Percentiles rank a stretch among this genome's conserved stretches.
phyloP scores from a whole-genome alignment of 1,284 basidiomycete genomes.

The Sanguinoderma infundibulare region DNA sequence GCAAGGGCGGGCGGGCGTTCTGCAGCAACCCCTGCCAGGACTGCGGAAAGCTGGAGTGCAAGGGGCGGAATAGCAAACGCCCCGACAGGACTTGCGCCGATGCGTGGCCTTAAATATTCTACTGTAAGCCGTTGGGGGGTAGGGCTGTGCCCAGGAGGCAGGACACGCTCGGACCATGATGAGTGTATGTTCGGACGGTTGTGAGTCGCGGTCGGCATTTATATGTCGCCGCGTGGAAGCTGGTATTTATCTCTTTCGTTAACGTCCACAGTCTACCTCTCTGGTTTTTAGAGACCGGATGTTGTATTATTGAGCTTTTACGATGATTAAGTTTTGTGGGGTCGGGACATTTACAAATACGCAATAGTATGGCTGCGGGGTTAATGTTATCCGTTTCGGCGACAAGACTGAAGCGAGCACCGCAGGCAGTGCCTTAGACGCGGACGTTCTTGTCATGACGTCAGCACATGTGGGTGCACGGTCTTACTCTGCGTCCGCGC shows the following conservation, averaged over 20 bases:
- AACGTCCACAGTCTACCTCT: not conserved
- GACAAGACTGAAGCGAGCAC: not conserved
- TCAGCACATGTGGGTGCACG: not conserved
- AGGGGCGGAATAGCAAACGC: conserved; percentile 71
- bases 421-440: not conserved
- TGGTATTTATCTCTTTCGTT: not conserved
- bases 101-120: conserved; percentile 49
- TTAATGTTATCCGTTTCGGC: not conserved
- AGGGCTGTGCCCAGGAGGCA: too few relatives aligned
- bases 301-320: not conserved
- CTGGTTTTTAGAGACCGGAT: not conserved
- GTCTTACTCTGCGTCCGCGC: not conserved
- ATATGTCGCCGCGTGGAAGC: not conserved
- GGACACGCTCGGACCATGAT: too few relatives aligned
- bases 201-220: not conserved
- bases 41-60: conserved; percentile 73
- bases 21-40: conserved; percentile 75
- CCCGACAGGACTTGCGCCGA: conserved; percentile 73
- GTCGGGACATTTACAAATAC: conserved; percentile 7
- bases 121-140: too few relatives aligned
- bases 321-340: not conserved
- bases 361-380: not conserved
- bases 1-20: conserved; percentile 72
- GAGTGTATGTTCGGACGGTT: not conserved
- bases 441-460: conserved; percentile 1